Percentiles rank a stretch among this genome's conserved stretches.
Conservation (phyloP, 2,329 filamentous ascomycete species). For the Periglandula ipomoeae region DNA sequence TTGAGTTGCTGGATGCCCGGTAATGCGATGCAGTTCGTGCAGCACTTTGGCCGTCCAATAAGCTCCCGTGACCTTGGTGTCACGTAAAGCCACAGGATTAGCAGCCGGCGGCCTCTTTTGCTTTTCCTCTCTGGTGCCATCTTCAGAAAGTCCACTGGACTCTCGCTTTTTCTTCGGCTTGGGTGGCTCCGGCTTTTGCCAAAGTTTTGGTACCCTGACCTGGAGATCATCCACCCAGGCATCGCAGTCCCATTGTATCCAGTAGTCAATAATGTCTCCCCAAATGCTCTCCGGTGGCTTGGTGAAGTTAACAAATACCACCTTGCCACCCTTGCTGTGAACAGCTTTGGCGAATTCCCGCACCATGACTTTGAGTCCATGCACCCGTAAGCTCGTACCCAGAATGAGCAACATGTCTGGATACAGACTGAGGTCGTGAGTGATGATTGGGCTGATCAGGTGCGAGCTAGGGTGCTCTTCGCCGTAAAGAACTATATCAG, state of each 20-base stretch:
- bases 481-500: conserved; percentile 66
- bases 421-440: conserved; percentile 54
- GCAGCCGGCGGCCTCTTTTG: conserved; percentile 23
- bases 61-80: conserved; percentile 36
- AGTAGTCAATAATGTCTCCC: conserved; percentile 66
- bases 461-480: conserved; percentile 64
- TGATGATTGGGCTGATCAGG: conserved; percentile 58
- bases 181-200: conserved; percentile 41
- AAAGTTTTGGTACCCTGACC: conserved; percentile 47
- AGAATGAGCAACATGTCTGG: conserved; percentile 62
- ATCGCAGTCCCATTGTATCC: conserved; percentile 68
- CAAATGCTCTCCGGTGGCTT: conserved; percentile 63
- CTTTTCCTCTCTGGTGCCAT: conserved; percentile 17
- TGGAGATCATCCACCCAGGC: conserved; percentile 60
- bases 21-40: conserved; percentile 27
- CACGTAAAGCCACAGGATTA: conserved; percentile 34
- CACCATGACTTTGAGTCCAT: conserved; percentile 62
- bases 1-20: conserved; percentile 11
- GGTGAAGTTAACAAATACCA: conserved; percentile 65
- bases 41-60: conserved; percentile 35
- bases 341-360: conserved; percentile 63
- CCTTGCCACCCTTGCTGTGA: conserved; percentile 57
- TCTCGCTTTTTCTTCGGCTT: conserved; percentile 31
- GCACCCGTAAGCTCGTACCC: conserved; percentile 61
- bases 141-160: conserved; percentile 14